phyloP scores from a whole-genome alignment of 2,329 filamentous ascomycete genomes.

The Colletotrichum kahawae region DNA sequence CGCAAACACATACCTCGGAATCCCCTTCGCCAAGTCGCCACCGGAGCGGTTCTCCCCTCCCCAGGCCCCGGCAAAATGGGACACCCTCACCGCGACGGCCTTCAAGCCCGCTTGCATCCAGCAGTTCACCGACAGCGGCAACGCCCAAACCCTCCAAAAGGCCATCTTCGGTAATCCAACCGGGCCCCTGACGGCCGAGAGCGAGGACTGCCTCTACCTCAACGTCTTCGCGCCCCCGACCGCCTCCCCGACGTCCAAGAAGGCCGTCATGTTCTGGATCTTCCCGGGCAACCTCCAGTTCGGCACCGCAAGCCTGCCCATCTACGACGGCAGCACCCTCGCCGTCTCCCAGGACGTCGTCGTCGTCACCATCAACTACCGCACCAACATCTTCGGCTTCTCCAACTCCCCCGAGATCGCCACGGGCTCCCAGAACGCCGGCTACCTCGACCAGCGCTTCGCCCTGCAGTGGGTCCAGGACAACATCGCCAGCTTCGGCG shows the following conservation, averaged over 20 bases:
- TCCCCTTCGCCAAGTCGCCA: constrained; percentile 17
- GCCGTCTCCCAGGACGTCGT: constrained; percentile 10
- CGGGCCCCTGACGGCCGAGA: constrained; percentile 22
- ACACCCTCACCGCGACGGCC: neutral
- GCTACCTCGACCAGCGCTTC: constrained; percentile 61
- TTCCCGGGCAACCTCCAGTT: constrained; percentile 21
- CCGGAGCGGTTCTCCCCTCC: constrained; percentile 16
- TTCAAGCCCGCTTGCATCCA: constrained; percentile 16
- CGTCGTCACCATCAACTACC: constrained; percentile 18
- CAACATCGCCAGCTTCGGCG: constrained; percentile 67
- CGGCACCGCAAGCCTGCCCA: constrained; percentile 9
- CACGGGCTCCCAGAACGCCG: constrained; percentile 45
- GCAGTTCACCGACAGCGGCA: neutral
- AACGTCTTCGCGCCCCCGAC: constrained; percentile 34
- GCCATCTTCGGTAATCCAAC: constrained; percentile 10
- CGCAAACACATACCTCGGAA: constrained; percentile 12
- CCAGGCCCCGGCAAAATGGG: neutral
- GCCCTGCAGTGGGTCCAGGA: constrained; percentile 65
- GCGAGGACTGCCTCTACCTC: constrained; percentile 39
- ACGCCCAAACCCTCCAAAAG: neutral
- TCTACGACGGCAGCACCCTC: constrained; percentile 15
- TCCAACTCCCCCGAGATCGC: constrained; percentile 13
- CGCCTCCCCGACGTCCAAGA: constrained; percentile 2
- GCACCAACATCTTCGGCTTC: constrained; percentile 22
- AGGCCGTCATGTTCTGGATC: constrained; percentile 24